Base-by-base conservation (phyloP, 106 monocot species). In the Vanilla planifolia region DNA sequence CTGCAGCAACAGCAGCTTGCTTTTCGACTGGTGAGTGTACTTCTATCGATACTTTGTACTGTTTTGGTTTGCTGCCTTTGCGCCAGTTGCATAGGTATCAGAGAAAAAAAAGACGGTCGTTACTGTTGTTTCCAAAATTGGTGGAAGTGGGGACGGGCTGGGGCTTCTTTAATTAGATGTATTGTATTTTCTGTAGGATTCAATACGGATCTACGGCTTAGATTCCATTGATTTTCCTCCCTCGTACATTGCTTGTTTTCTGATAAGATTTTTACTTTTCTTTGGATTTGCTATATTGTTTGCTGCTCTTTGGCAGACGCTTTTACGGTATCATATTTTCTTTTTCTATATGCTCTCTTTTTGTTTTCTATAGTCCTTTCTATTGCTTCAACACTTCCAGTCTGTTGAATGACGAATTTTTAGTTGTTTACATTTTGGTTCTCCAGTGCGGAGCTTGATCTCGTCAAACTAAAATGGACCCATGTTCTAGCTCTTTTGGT, bases 1-100 rank as follows among this genome's bases (percentile, higher is more conserved):
- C 25, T 45, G 45, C 64, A 67, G 8, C 77, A 77, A 51, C 72
- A 72, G 48, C 73, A 63, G 52, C 50, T 78, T 11, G 78, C 55
- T 17, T 75, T 75, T 45, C 65, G 71, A 29, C 82, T 78, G 79
- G 79, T 84, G 36, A 64, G 65, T 69, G 60, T 26, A 35, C 48
- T 5, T 60, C 59, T 43, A 19, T 10, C 23, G 48, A 42, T 42
- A 43, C 61, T 27, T 43, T 5, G 21, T 6, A 15, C 43, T 43
- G 39, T 42, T 25, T 57, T 35, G 0, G 34, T 57, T 20, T 13
- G 20, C 35, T 16, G 35, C 35, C 22, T 17, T 57, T 57, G 33
- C 35, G 33, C 57, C 34, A 27, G 42, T 61, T 25, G 25, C 4
- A 25, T 43, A 26, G 26, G 24, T 25, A 41, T 24, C 42, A 23